A percentile compares a stretch with the other conserved stretches of the same genome.
These are phyloP conservation scores for Amanita phalloides DNA, from an alignment of 768 basidiomycete genomes.

Conservation along the genomic window DNA sequence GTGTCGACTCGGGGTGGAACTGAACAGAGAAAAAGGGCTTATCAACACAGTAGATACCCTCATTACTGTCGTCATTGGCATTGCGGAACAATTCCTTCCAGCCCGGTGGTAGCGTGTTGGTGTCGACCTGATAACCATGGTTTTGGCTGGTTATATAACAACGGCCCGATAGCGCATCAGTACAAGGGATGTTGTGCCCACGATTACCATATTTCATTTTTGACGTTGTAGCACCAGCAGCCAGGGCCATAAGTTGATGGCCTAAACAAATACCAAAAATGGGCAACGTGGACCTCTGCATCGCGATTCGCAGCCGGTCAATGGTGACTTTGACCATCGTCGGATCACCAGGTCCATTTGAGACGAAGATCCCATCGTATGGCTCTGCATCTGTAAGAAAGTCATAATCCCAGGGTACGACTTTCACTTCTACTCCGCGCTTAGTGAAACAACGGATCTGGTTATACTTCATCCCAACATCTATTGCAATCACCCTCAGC, in stretches of 20 bases:
- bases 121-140: slow-evolving; percentile 94
- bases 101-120: slow-evolving; percentile 59
- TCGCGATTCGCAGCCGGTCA: slow-evolving; percentile 47
- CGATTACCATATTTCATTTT: slow-evolving; percentile 99
- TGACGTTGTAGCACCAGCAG: slow-evolving; percentile 86
- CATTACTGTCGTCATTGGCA: slow-evolving; percentile 95
- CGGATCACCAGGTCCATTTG: slow-evolving; percentile 97
- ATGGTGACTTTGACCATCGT: slow-evolving; percentile 73
- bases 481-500: slow-evolving; percentile 80
- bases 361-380: slow-evolving; percentile 92
- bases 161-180: slow-evolving; percentile 82
- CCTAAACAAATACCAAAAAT: slow-evolving; percentile 99
- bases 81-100: slow-evolving; percentile 96
- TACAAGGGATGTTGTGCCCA: slow-evolving; percentile 98
- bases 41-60: slow-evolving; percentile 89
- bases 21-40: slow-evolving; percentile 98
- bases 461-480: slow-evolving; percentile 99
- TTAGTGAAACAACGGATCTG: slow-evolving; percentile 93
- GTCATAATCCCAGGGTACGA: slow-evolving; percentile 96
- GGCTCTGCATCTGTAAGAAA: slow-evolving; percentile 69
- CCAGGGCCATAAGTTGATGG: slow-evolving; percentile 92
- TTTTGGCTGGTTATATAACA: slow-evolving; percentile 99
- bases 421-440: slow-evolving; percentile 92
- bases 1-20: slow-evolving; percentile 97
- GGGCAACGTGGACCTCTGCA: slow-evolving; percentile 68